Conservation (phyloP, 371 early-diverging fungal species). For the Mortierella sp. region DNA sequence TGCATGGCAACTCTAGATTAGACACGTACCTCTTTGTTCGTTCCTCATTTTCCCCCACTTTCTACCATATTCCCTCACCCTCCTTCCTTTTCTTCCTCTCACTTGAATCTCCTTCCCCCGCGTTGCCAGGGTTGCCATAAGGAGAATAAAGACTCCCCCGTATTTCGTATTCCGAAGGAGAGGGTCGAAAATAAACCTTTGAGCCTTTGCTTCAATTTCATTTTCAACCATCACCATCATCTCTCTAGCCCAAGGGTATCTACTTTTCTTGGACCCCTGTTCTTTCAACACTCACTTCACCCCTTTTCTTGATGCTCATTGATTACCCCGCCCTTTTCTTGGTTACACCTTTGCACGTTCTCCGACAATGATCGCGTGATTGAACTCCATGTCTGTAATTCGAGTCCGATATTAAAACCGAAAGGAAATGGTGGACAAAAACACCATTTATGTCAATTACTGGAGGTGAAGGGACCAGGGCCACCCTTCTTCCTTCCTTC, state of each 20-base stretch:
- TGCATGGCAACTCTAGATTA: conserved; percentile 9
- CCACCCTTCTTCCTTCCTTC: not conserved
- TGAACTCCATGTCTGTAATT: not conserved
- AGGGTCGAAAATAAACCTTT: not conserved
- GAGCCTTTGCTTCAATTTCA: not conserved
- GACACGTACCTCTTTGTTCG: not conserved
- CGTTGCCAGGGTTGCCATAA: conserved; percentile 21
- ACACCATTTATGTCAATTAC: conserved; percentile 5
- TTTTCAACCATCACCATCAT: conserved; percentile 9
- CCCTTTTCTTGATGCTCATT: not conserved
- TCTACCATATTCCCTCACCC: not conserved
- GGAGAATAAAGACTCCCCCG: conserved; percentile 20
- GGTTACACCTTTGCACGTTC: not conserved
- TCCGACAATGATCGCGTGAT: conserved; percentile 4
- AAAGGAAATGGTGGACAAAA: conserved; percentile 7
- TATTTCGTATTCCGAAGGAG: conserved; percentile 4
- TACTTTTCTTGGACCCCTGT: not conserved
- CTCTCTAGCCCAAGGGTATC: too few relatives aligned
- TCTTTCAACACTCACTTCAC: not conserved
- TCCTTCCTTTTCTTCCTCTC: not conserved
- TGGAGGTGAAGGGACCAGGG: not conserved
- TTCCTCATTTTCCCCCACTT: conserved; percentile 6
- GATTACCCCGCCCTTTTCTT: not conserved
- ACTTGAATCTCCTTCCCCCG: conserved; percentile 10
- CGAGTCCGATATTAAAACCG: not conserved